A percentile compares a stretch with the other conserved stretches of the same genome.
Conservation (phyloP, 2,329 filamentous ascomycete genomes). For the Pleurostoma richardsiae region DNA sequence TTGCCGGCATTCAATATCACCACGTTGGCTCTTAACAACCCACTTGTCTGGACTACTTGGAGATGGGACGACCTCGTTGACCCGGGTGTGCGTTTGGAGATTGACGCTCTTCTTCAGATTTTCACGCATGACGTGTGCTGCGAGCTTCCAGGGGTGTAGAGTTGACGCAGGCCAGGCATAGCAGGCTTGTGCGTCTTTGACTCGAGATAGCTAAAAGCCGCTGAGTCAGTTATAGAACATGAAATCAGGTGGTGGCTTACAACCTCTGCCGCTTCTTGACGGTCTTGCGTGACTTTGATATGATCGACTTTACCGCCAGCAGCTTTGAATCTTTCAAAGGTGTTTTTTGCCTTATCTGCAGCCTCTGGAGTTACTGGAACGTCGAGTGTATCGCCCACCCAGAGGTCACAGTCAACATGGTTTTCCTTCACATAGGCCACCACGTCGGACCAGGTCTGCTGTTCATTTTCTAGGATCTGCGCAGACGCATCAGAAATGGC, state of each 20-base stretch:
- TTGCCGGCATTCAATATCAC: conserved; percentile 5
- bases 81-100: conserved; percentile 9
- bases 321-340: conserved; percentile 1
- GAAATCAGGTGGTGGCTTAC: not conserved
- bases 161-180: conserved; percentile 11
- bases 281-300: conserved; percentile 10
- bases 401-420: conserved; percentile 12
- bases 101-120: conserved; percentile 7
- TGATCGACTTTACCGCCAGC: conserved; percentile 10
- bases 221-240: not conserved
- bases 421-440: conserved; percentile 9
- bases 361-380: conserved; percentile 9
- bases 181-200: conserved; percentile 8
- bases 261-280: conserved; percentile 6
- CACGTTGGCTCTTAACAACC: conserved; percentile 8
- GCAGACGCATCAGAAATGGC: too few relatives aligned
- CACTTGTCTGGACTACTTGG: not conserved
- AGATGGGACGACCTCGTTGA: not conserved
- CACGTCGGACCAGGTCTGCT: conserved; percentile 9
- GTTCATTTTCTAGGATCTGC: not conserved
- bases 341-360: conserved; percentile 2
- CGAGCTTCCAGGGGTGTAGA: conserved; percentile 10
- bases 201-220: conserved; percentile 6
- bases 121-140: conserved; percentile 7
- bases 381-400: conserved; percentile 13